phyloP scores from a whole-genome alignment of 345 rosid genomes.

The Melastoma malabathricum region DNA sequence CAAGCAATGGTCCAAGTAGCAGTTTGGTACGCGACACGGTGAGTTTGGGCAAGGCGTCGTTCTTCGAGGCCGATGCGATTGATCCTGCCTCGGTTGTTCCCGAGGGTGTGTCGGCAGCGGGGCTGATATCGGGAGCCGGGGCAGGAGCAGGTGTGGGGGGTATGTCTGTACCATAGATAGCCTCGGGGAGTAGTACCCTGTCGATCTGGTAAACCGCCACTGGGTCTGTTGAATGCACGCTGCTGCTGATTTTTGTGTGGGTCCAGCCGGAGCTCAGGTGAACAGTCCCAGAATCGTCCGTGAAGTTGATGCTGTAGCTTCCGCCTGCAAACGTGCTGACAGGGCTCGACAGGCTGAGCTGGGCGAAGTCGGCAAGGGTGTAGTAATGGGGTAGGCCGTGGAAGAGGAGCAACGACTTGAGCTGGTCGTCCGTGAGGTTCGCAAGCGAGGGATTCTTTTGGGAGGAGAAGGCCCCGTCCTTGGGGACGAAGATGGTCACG shows the following conservation, averaged over 20 bases:
- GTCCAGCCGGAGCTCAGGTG: slow-evolving; percentile 67
- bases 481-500: slow-evolving; percentile 79
- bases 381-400: slow-evolving; percentile 85
- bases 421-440: slow-evolving; percentile 60
- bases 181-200: slow-evolving; percentile 75
- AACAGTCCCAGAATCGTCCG: slow-evolving; percentile 56
- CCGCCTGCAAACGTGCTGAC: slow-evolving; percentile 69
- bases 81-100: slow-evolving; percentile 10
- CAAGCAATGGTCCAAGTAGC: slow-evolving; percentile 20
- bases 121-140: slow-evolving; percentile 58
- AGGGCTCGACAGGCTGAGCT: slow-evolving; percentile 58
- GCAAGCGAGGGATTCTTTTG: slow-evolving; percentile 59
- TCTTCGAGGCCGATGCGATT: slow-evolving; percentile 24
- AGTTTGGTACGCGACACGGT: slow-evolving; percentile 22
- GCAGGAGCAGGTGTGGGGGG: slow-evolving; percentile 88
- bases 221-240: slow-evolving; percentile 75
- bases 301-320: slow-evolving; percentile 49
- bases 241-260: slow-evolving; percentile 64
- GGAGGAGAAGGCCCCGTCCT: slow-evolving; percentile 61
- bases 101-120: slow-evolving; percentile 53
- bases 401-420: slow-evolving; percentile 70
- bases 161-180: slow-evolving; percentile 82
- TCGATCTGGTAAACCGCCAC: slow-evolving; percentile 83
- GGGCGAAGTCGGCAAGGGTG: slow-evolving; percentile 64
- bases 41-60: slow-evolving; percentile 26